phyloP scores from a whole-genome alignment of 148 eudicot genomes.

The Selenicereus undatus region DNA sequence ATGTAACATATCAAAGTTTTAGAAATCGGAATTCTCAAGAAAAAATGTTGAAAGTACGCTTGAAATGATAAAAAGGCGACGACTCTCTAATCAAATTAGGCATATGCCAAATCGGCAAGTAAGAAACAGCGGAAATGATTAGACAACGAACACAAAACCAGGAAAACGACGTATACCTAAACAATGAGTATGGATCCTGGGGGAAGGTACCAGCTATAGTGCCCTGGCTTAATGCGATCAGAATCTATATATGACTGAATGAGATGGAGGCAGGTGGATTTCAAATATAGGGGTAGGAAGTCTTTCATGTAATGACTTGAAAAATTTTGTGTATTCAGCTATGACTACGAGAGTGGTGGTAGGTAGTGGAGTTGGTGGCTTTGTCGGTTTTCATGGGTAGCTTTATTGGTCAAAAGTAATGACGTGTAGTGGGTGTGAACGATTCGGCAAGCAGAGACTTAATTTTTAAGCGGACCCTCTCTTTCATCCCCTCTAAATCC shows the following conservation, averaged over 20 bases:
- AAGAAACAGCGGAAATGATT: too few species aligned
- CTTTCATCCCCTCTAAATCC: background rate
- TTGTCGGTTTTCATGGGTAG: background rate
- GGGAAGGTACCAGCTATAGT: background rate
- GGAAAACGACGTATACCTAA: slow-evolving; percentile 14
- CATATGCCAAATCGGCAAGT: too few species aligned
- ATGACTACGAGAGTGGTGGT: background rate
- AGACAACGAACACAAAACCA: background rate
- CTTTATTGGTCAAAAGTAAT: background rate
- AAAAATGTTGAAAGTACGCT: too few species aligned
- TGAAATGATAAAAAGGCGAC: too few species aligned
- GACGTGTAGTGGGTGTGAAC: background rate
- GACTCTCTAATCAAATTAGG: too few species aligned
- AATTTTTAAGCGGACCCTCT: background rate
- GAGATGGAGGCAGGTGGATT: too few species aligned
- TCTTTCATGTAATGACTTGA: too few species aligned
- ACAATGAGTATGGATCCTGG: slow-evolving; percentile 10
- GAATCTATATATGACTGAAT: too few species aligned
- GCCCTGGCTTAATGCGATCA: too few species aligned
- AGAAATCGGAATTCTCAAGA: too few species aligned
- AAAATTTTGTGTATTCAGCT: background rate
- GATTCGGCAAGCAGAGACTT: background rate
- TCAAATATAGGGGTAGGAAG: background rate
- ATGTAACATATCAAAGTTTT: too few species aligned
- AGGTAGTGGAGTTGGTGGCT: background rate